Evolutionary conservation across 257 asterid species (phyloP).

Genomic region (Forsythia suspensa): DNA sequence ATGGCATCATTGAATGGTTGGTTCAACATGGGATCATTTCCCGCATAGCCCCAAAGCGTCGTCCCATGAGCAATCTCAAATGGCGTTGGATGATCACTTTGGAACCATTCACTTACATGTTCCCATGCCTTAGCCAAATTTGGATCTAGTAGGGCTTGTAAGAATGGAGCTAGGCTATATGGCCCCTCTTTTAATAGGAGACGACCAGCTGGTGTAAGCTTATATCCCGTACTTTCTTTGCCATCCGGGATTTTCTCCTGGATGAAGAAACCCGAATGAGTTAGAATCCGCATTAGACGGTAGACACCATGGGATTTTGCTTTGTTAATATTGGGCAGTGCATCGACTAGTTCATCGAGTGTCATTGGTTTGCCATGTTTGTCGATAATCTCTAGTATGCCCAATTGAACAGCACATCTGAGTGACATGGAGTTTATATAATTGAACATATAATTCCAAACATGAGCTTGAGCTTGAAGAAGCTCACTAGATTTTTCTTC

Average conservation of each 20-base stretch:
- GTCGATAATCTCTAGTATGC: conserved; percentile 18
- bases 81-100: not conserved
- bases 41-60: not conserved
- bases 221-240: conserved; percentile 5
- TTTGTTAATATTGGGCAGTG: no score
- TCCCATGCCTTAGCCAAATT: not conserved
- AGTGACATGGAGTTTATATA: conserved; percentile 16
- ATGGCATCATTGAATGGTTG: conserved; percentile 1
- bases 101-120: not conserved
- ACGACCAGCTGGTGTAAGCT: conserved; percentile 3
- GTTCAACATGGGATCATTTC: not conserved
- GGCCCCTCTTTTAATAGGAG: conserved; percentile 16
- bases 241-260: not conserved
- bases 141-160: not conserved
- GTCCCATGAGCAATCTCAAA: conserved; percentile 9
- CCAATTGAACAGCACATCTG: conserved; percentile 20
- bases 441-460: conserved; percentile 1
- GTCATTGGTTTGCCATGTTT: not conserved
- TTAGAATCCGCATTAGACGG: conserved; percentile 21
- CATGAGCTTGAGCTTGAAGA: conserved; percentile 9
- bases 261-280: not conserved
- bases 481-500: conserved; percentile 11
- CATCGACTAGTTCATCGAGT: not conserved
- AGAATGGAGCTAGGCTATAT: not conserved
- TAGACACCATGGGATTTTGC: no score